These are phyloP conservation scores for Pseudozyma thailandica DNA, from an alignment of 1,284 basidiomycete genomes.

Conservation along the genomic window DNA sequence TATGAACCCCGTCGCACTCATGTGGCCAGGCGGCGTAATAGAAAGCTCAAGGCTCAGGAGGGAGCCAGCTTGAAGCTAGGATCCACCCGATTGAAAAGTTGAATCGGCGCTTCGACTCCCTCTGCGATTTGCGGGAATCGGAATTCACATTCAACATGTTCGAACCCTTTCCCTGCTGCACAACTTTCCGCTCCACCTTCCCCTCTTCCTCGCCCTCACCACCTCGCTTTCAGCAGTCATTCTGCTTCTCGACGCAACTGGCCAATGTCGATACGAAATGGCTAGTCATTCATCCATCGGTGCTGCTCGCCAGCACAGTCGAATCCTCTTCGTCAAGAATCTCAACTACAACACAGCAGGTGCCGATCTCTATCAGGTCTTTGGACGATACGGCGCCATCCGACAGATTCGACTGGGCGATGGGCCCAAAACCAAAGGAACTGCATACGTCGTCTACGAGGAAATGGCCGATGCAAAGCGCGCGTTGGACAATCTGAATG, in stretches of 20 bases:
- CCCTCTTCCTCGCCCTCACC: neutral
- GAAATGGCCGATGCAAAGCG: constrained; percentile 76
- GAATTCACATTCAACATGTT: neutral
- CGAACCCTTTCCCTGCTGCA: neutral
- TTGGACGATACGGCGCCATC: constrained; percentile 96
- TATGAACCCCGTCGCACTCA: no score
- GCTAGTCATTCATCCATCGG: constrained; percentile 29
- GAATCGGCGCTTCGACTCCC: no score
- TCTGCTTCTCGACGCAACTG: neutral
- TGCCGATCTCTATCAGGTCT: constrained; percentile 94
- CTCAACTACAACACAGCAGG: constrained; percentile 91
- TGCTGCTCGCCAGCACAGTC: constrained; percentile 53
- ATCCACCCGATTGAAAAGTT: no score
- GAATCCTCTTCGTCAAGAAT: constrained; percentile 72
- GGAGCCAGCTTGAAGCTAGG: no score
- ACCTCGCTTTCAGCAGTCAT: neutral
- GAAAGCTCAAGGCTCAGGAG: no score
- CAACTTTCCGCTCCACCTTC: neutral
- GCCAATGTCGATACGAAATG: constrained; percentile 25
- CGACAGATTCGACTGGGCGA: constrained; percentile 93
- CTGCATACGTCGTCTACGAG: constrained; percentile 81
- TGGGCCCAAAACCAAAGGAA: constrained; percentile 89
- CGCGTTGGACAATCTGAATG: constrained; percentile 94
- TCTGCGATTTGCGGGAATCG: constrained; percentile 2
- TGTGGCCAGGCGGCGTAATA: no score